phyloP scores from a whole-genome alignment of 2,329 filamentous ascomycete species.

The Chaetothyriales sp. region DNA sequence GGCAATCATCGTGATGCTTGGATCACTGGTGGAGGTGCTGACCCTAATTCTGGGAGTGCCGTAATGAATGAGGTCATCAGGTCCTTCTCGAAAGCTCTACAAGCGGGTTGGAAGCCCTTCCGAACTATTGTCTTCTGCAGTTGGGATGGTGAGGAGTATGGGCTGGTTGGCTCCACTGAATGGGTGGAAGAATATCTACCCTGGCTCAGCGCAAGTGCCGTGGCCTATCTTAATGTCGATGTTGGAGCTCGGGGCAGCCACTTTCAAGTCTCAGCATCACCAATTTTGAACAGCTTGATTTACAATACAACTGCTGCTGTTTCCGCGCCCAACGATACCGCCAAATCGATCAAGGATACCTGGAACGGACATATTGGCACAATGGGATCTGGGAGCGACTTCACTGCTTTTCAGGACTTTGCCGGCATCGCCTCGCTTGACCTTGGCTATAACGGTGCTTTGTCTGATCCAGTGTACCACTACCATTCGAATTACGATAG shows the following conservation, averaged over 20 bases:
- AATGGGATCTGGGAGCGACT: constrained; percentile 60
- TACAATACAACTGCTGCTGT: constrained; percentile 33
- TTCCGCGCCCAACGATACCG: constrained; percentile 58
- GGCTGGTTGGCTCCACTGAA: constrained; percentile 71
- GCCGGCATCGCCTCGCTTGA: constrained; percentile 53
- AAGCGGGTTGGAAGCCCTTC: constrained; percentile 65
- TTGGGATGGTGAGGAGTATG: constrained; percentile 76
- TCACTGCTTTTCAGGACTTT: constrained; percentile 59
- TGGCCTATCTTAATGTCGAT: constrained; percentile 80
- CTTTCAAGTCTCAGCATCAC: constrained; percentile 54
- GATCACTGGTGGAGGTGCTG: constrained; percentile 69
- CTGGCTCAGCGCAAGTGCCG: constrained; percentile 57
- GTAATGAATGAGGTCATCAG: constrained; percentile 65
- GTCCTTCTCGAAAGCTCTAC: constrained; percentile 55
- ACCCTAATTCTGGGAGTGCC: constrained; percentile 71
- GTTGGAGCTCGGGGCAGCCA: constrained; percentile 50
- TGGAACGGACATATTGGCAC: constrained; percentile 49
- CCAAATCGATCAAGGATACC: constrained; percentile 50
- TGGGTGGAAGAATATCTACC: constrained; percentile 84
- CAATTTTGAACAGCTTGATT: constrained; percentile 59
- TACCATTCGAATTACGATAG: constrained; percentile 78
- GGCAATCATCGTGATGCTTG: constrained; percentile 90
- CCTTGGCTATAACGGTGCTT: constrained; percentile 39
- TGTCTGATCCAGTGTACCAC: constrained; percentile 44
- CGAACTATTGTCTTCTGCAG: constrained; percentile 85